Evolutionary conservation across 176 grass and related monocot genomes (phyloP), one percentile per base, ranked within the genome.

Genomic region (Aegilops tauschii): DNA sequence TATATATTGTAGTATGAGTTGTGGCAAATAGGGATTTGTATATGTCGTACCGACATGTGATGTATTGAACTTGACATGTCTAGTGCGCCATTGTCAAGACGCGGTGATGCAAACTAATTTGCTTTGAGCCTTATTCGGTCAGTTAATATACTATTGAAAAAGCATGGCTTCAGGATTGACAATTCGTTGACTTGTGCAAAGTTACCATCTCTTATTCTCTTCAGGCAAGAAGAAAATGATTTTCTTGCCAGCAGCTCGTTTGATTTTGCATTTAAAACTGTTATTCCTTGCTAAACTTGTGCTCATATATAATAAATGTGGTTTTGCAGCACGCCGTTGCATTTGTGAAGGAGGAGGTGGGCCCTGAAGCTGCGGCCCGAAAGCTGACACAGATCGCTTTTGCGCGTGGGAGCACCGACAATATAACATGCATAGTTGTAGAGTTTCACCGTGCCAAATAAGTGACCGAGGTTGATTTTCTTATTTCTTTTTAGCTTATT

Each of bases 381-480:
- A 96, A 93, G 89, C 80, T 97, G 85, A 90, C 91, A 16, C 92
- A 94, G 39, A 92, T 91, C 0, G 94, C 94, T 30, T 97, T 90
- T 44, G 61, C 64, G 17, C 82, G 90, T 47, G 90, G 89, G 40
- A 97, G 94, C 86, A 85, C 85, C 0, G 94, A 97, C 76, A 97
- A 97, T 77, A 89, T 97, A 79, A 97, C 94, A 71, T 94, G 94
- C 64, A 92, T 97, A 79, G 92, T 97, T 82, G 85, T 97, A 40
- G 85, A 92, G 87, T 90, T 97, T 85, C 80, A 73, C 40, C 90
- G 90, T 88, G 90, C 92, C 62, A 90, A 40, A 71, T 59, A 79
- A 56, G 54, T 71, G 71, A 86, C 77, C 65, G 84, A 73, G 93
- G 75, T 89, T 96, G 69, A 91, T 69, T 47, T 36, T 84, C n/a